Conservation (phyloP, 371 early-diverging fungal genomes). For the Mortierella sp. region DNA sequence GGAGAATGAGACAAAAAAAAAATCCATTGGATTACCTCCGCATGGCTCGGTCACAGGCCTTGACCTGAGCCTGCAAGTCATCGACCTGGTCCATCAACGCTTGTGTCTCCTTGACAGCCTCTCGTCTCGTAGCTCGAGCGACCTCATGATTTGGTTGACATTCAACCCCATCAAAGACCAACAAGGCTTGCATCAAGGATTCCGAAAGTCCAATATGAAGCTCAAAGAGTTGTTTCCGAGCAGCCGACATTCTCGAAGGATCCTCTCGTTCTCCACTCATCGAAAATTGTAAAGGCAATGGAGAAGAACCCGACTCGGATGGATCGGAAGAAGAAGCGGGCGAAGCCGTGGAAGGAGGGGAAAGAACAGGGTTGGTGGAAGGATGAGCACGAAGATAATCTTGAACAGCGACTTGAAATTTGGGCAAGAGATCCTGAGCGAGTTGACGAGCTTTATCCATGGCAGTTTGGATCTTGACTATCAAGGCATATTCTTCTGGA, state of each 20-base stretch:
- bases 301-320: conserved; percentile 4
- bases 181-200: conserved; percentile 63
- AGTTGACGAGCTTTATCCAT: conserved; percentile 34
- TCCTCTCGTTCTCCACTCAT: no score
- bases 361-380: not conserved
- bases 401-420: conserved; percentile 36
- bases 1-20: no score
- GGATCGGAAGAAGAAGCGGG: conserved; percentile 7
- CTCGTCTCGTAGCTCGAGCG: conserved; percentile 66
- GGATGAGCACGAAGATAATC: conserved; percentile 27
- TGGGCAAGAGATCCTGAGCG: conserved; percentile 38
- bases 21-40: no score
- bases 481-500: conserved; percentile 53
- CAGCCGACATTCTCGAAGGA: conserved; percentile 6
- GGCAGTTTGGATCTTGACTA: conserved; percentile 37
- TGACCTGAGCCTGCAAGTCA: conserved; percentile 46
- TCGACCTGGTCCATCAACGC: conserved; percentile 63
- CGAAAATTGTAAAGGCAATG: conserved; percentile 10
- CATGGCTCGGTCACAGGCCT: conserved; percentile 20
- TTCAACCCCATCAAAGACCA: conserved; percentile 65
- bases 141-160: conserved; percentile 66
- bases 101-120: conserved; percentile 65
- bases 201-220: conserved; percentile 62
- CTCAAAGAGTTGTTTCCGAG: conserved; percentile 58
- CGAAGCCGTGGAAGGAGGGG: conserved; percentile 3